Base-by-base conservation (phyloP, 768 basidiomycete species). In the Daedaleopsis nitida region DNA sequence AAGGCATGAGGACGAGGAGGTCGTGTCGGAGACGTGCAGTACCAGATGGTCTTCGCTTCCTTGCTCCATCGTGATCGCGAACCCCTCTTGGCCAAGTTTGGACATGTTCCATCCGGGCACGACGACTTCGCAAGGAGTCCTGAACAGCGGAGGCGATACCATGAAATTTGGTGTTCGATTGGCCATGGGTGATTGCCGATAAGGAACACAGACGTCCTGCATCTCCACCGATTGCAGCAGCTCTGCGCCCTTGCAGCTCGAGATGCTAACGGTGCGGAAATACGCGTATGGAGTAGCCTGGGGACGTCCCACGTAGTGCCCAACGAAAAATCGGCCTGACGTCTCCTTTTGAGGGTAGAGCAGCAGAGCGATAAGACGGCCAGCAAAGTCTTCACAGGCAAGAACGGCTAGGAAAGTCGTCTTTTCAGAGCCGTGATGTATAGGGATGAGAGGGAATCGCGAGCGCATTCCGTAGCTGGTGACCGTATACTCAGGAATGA, bases 401-500 rank as follows among this genome's bases (percentile, higher is more conserved):
- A 63, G n/a, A 5, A 63, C 19, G 11, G 54, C 62, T 10, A 63
- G 62, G 35, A 51, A 58, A n/a, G 57, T 63, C 43, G 57, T 57
- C 43, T 59, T 63, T 1, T 19, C 53, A 9, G 47, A 16, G 35
- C 53, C 34, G 32, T 58, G 62, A 0, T 44, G 48, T 5, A 63
- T 19, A 14, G 53, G 54, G 21, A 63, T 32, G 39, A 63, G 47
- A 3, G 62, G 57, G 44, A 59, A 23, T 4, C 53, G 53, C 14
- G 53, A 34, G 7, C 62, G 57, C 52, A 63, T 58, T 9, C 62
- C 57, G 17, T 58, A 35, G 53, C 62, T 63, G 47, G 57, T 63
- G 34, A 55, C 32, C 38, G 47, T 10, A 32, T 58, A 63, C 34
- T 58, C 57, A 1, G 57, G 37, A 27, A 55, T 34, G 14, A 42